Conservation (phyloP, 768 basidiomycete genomes). For the Rhodotorula babjevae region DNA sequence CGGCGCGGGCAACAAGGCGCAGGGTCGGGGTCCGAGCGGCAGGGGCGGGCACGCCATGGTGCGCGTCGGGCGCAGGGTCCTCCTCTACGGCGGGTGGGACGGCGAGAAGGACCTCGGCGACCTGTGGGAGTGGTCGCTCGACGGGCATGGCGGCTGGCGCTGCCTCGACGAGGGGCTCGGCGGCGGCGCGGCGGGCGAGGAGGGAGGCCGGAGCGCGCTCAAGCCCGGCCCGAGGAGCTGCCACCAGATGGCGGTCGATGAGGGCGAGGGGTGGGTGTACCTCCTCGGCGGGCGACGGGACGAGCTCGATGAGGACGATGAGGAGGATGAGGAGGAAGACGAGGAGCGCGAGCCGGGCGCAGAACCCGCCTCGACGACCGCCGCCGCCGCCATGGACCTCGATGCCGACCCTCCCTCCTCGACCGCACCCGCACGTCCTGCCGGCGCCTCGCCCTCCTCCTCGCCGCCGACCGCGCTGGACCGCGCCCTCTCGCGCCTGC, state of each 20-base stretch:
- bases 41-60: constrained; percentile 39
- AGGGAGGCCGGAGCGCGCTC: no score
- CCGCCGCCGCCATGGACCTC: background rate
- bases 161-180: background rate
- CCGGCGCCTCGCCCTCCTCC: no score
- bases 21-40: background rate
- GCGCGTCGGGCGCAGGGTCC: constrained; percentile 18
- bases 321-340: constrained; percentile 1
- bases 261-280: constrained; percentile 36
- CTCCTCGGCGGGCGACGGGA: constrained; percentile 28
- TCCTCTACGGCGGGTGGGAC: constrained; percentile 38
- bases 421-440: no score
- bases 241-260: constrained; percentile 31
- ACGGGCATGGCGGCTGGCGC: background rate
- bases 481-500: background rate
- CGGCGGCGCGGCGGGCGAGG: background rate
- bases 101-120: constrained; percentile 11
- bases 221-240: constrained; percentile 26
- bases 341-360: background rate
- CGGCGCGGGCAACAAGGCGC: no score
- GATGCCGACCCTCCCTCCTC: background rate
- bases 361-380: background rate
- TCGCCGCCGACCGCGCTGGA: background rate
- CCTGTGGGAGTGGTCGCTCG: constrained; percentile 33
- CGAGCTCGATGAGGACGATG: constrained; percentile 2